phyloP scores from a whole-genome alignment of 1,284 basidiomycete species.

The Ceratobasidium sp. region DNA sequence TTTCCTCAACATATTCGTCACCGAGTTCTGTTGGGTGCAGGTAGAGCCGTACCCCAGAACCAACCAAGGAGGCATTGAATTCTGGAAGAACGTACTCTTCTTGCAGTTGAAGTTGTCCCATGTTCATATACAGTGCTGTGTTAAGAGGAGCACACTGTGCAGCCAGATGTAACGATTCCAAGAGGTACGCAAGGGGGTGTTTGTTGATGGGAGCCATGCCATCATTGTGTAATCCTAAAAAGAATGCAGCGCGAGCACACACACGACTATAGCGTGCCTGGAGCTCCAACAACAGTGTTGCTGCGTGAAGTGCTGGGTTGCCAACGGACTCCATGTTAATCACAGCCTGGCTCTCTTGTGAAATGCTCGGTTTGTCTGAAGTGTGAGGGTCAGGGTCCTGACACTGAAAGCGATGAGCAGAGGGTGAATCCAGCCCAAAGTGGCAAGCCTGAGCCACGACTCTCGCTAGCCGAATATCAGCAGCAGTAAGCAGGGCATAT shows the following conservation, averaged over 20 bases:
- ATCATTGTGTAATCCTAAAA: neutral
- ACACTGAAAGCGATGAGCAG: neutral
- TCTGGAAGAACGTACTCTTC: neutral
- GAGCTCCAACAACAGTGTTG: neutral
- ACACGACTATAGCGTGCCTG: constrained; percentile 19
- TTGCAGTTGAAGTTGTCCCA: neutral
- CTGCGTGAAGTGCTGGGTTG: neutral
- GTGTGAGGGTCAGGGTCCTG: neutral
- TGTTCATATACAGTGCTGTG: neutral
- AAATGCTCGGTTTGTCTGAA: neutral
- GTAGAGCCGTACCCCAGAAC: neutral
- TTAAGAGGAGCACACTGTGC: neutral
- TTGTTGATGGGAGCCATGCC: neutral
- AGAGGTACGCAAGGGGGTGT: neutral
- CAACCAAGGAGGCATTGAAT: neutral
- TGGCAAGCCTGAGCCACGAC: neutral
- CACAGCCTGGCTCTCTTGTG: no score
- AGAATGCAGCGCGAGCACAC: neutral
- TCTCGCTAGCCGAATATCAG: neutral
- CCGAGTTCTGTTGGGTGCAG: neutral
- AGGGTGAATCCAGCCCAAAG: neutral
- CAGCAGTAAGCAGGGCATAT: constrained; percentile 4
- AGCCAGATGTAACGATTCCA: neutral
- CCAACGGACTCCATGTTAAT: neutral
- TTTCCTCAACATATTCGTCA: no score